These are phyloP conservation scores for Lepidium campestre DNA, from an alignment of 441 rosid genomes.

Conservation along the genomic window DNA sequence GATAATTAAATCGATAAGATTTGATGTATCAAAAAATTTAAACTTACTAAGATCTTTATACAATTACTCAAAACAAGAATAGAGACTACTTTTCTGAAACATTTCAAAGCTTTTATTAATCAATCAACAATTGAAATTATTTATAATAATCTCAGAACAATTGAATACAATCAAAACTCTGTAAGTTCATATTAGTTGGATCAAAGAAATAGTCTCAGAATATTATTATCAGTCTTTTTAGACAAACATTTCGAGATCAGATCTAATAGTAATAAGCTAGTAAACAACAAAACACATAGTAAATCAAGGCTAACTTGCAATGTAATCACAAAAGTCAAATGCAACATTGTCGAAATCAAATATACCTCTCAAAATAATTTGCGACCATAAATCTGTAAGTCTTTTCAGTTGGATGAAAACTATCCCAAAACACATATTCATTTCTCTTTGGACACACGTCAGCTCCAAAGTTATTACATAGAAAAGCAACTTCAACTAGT, in stretches of 20 bases:
- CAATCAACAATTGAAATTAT: no score
- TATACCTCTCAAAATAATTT: conserved; percentile 4
- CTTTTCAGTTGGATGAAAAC: conserved; percentile 50
- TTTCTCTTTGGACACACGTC: conserved; percentile 31
- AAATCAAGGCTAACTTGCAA: neutral
- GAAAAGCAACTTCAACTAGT: conserved; percentile 38
- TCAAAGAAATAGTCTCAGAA: neutral
- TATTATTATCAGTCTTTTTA: neutral
- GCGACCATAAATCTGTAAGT: conserved; percentile 33
- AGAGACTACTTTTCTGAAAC: no score
- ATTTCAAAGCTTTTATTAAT: no score
- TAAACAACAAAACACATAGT: neutral
- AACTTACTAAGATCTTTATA: no score
- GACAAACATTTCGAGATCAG: neutral
- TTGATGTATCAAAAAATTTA: no score
- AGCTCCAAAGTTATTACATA: conserved; percentile 41
- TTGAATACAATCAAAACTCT: neutral
- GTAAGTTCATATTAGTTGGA: neutral
- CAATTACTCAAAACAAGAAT: no score
- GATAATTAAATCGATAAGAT: no score
- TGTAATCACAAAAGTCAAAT: neutral
- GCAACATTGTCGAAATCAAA: neutral
- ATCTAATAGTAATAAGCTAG: no score
- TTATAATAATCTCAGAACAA: no score
- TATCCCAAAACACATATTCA: conserved; percentile 30